These are phyloP conservation scores for Ascochyta lentis DNA, from an alignment of 2,329 filamentous ascomycete species.

Conservation along the genomic window DNA sequence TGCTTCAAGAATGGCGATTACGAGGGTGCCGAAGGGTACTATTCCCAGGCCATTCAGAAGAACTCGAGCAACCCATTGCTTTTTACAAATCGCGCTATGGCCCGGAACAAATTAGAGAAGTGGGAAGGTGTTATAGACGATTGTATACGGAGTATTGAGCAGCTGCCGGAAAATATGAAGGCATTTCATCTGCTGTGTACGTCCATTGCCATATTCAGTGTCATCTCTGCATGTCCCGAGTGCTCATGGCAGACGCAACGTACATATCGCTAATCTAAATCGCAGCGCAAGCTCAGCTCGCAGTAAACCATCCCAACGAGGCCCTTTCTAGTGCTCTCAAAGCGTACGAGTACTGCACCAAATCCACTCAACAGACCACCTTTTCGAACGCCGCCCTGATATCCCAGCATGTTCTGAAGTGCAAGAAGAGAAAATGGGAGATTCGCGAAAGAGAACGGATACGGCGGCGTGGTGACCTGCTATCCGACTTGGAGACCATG, in stretches of 20 bases:
- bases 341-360: slow-evolving; percentile 75
- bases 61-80: slow-evolving; percentile 79
- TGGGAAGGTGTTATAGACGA: slow-evolving; percentile 80
- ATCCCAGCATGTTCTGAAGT: slow-evolving; percentile 74
- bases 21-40: slow-evolving; percentile 69
- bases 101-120: slow-evolving; percentile 73
- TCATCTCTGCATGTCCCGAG: neutral
- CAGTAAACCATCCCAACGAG: slow-evolving; percentile 72
- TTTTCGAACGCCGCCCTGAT: slow-evolving; percentile 71
- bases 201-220: slow-evolving; percentile 13
- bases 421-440: slow-evolving; percentile 89
- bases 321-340: slow-evolving; percentile 72
- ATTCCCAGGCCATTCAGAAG: slow-evolving; percentile 79
- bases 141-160: slow-evolving; percentile 74
- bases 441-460: slow-evolving; percentile 68
- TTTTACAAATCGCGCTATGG: slow-evolving; percentile 89
- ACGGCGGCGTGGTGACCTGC: slow-evolving; percentile 63
- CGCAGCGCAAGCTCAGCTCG: slow-evolving; percentile 78
- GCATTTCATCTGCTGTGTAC: slow-evolving; percentile 75
- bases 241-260: neutral
- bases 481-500: slow-evolving; percentile 63
- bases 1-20: slow-evolving; percentile 72
- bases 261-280: slow-evolving; percentile 19
- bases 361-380: slow-evolving; percentile 60
- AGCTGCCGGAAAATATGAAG: slow-evolving; percentile 75